Conservation (phyloP, 2,329 filamentous ascomycete species). For the Aspergillus caelatus region DNA sequence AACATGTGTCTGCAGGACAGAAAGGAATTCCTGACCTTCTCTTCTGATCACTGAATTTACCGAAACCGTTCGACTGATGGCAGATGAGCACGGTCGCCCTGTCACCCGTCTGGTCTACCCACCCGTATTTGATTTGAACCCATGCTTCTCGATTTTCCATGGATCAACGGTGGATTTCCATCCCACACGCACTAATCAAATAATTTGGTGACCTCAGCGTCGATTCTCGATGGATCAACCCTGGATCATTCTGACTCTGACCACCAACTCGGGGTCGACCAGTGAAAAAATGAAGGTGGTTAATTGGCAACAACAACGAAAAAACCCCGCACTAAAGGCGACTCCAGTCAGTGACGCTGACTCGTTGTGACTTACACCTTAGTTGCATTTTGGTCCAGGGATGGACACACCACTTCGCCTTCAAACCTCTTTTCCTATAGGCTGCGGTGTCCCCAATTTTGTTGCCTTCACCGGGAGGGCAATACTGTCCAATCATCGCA, state of each 20-base stretch:
- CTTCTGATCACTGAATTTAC: slow-evolving; percentile 2
- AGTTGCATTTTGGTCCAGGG: neutral
- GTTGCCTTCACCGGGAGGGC: slow-evolving; percentile 18
- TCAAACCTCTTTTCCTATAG: slow-evolving; percentile 10
- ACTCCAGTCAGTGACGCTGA: slow-evolving; percentile 5
- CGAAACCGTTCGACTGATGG: neutral
- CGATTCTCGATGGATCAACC: neutral
- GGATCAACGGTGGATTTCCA: neutral
- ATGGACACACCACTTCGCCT: slow-evolving; percentile 11
- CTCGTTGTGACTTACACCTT: slow-evolving; percentile 12
- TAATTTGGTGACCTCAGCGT: neutral
- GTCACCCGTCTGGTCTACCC: neutral
- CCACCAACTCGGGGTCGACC: slow-evolving; percentile 4
- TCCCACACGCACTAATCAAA: neutral
- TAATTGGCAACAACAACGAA: neutral
- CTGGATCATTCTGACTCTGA: neutral
- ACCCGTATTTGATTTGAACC: neutral
- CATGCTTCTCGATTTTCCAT: neutral
- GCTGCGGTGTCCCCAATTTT: slow-evolving; percentile 4
- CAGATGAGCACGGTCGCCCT: neutral
- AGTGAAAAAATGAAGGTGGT: neutral
- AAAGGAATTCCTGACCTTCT: slow-evolving; percentile 6
- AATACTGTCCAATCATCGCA: slow-evolving; percentile 18
- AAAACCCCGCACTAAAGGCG: slow-evolving; percentile 20
- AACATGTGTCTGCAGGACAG: slow-evolving; percentile 1